These are phyloP conservation scores for Aureobasidium sp. DNA, from an alignment of 2,329 filamentous ascomycete species.

Conservation along the genomic window DNA sequence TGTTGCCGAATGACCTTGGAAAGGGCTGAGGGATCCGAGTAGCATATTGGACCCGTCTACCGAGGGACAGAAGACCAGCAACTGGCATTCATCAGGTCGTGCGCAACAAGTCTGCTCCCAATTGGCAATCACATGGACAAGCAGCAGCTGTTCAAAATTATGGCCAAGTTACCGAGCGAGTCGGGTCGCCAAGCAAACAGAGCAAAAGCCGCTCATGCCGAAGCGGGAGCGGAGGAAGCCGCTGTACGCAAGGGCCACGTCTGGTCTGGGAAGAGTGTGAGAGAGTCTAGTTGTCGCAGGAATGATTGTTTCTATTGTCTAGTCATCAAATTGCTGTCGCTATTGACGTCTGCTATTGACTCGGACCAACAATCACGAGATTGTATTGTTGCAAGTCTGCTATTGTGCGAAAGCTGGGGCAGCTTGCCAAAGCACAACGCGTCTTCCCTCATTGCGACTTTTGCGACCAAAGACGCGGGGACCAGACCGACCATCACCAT, in stretches of 20 bases:
- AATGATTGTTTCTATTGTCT: not conserved
- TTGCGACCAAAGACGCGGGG: conserved; percentile 12
- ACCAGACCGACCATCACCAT: not conserved
- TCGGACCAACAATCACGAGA: not conserved
- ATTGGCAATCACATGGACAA: not conserved
- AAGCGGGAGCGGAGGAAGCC: not conserved
- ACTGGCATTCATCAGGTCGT: conserved; percentile 13
- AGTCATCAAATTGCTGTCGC: not conserved
- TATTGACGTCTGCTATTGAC: not conserved
- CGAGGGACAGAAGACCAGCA: conserved; percentile 12
- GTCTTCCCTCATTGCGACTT: conserved; percentile 8
- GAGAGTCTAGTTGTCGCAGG: not conserved
- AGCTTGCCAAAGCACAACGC: conserved; percentile 5
- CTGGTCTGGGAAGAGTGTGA: not conserved
- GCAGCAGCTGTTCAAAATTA: not conserved
- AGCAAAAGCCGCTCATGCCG: not conserved
- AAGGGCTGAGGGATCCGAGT: not conserved
- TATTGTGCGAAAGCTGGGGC: conserved; percentile 7
- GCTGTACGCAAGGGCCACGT: conserved; percentile 6
- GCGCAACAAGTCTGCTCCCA: conserved; percentile 1
- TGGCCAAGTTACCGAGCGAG: not conserved
- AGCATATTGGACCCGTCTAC: conserved; percentile 10
- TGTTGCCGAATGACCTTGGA: not conserved
- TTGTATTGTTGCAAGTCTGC: not conserved
- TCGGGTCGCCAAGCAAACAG: not conserved